Evolutionary conservation across 1,284 basidiomycete genomes (phyloP).

Genomic region (Trichosporon faecale): DNA sequence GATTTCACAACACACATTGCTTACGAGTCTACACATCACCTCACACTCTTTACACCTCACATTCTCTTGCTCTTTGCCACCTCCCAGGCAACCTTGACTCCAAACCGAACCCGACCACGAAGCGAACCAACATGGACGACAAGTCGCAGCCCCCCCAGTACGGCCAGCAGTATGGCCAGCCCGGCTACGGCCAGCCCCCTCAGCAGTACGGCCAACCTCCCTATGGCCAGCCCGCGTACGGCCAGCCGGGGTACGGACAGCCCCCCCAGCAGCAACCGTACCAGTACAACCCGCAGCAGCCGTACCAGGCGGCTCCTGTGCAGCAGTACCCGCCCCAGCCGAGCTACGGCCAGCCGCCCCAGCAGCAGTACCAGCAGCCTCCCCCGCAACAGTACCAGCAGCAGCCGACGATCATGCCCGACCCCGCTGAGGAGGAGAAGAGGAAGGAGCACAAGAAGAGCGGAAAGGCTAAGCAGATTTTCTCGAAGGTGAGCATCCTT

Average conservation of each 20-base stretch:
- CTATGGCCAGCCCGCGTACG: neutral
- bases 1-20: neutral
- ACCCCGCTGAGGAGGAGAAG: conserved; percentile 1
- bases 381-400: conserved; percentile 10
- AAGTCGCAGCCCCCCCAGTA: neutral
- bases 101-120: too few relatives aligned
- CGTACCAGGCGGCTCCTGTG: conserved; percentile 9
- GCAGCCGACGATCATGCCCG: conserved; percentile 10
- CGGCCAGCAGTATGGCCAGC: conserved; percentile 7
- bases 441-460: neutral
- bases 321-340: neutral
- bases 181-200: neutral
- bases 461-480: conserved; percentile 10
- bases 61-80: neutral
- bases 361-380: conserved; percentile 9
- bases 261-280: conserved; percentile 9
- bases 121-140: neutral
- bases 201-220: neutral
- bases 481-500: conserved; percentile 9
- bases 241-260: neutral
- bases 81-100: neutral
- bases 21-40: neutral
- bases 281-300: conserved; percentile 13
- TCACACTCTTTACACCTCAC: neutral
- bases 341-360: conserved; percentile 2